phyloP scores from a whole-genome alignment of 129 eudicot species.

The Saposhnikovia divaricata region DNA sequence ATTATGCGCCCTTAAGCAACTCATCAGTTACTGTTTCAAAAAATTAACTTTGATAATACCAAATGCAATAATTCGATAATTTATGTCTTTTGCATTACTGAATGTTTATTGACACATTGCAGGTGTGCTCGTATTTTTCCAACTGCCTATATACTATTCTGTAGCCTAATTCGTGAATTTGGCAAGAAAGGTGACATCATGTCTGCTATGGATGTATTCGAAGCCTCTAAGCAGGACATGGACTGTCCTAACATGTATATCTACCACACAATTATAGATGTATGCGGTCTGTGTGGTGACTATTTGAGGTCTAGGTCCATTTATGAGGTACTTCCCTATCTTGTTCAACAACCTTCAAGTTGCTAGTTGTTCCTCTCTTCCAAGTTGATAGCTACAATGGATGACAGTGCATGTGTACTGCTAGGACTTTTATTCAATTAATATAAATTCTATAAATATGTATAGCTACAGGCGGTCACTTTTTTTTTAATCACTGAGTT shows the following conservation, averaged over 20 bases:
- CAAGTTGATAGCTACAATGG: not conserved
- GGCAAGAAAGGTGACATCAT: conserved; percentile 79
- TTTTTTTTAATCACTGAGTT: not conserved
- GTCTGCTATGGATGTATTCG: conserved; percentile 64
- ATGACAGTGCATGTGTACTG: not conserved
- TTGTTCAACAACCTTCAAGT: not conserved
- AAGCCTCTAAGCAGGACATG: conserved; percentile 60
- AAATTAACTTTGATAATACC: no score
- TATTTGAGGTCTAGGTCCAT: conserved; percentile 69
- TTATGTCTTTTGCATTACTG: not conserved
- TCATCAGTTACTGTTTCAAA: no score
- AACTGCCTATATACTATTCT: conserved; percentile 42
- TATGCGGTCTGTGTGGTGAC: conserved; percentile 85
- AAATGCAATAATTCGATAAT: no score
- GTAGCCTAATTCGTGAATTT: conserved; percentile 60
- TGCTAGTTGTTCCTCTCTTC: conserved; percentile 1
- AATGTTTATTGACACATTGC: conserved; percentile 16
- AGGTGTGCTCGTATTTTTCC: conserved; percentile 61
- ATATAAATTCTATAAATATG: not conserved
- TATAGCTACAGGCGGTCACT: not conserved
- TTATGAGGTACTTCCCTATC: conserved; percentile 58
- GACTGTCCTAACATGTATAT: conserved; percentile 68
- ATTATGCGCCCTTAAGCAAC: no score
- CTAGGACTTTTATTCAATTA: not conserved
- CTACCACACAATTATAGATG: conserved; percentile 88